Conservation (phyloP, 441 rosid genomes). For the Erodium texanum region DNA sequence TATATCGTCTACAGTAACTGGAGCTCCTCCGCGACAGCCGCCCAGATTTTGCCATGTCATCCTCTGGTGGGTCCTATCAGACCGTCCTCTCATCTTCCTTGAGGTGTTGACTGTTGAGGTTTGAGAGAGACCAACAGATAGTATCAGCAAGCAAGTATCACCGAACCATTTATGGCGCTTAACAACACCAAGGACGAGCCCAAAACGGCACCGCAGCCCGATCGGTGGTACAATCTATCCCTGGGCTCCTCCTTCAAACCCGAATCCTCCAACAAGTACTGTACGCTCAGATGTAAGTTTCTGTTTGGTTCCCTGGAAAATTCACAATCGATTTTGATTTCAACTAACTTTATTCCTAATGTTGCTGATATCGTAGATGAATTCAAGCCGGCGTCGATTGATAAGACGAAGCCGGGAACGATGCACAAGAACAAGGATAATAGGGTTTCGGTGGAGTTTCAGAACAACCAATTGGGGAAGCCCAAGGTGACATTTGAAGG, state of each 20-base stretch:
- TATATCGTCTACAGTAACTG: background rate
- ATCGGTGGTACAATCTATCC: slow-evolving; percentile 71
- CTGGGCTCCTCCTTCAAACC: slow-evolving; percentile 63
- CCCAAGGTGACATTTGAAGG: slow-evolving; percentile 73
- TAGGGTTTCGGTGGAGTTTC: slow-evolving; percentile 74
- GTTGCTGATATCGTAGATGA: slow-evolving; percentile 40
- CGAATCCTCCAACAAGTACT: slow-evolving; percentile 51
- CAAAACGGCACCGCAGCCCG: slow-evolving; percentile 54
- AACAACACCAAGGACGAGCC: slow-evolving; percentile 42
- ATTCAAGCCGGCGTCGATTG: slow-evolving; percentile 85
- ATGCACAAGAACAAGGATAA: slow-evolving; percentile 63
- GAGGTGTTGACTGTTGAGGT: background rate
- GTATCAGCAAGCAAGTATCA: no score
- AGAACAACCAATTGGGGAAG: slow-evolving; percentile 67
- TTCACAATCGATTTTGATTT: slow-evolving; percentile 1
- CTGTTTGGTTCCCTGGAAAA: background rate
- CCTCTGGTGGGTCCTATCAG: slow-evolving; percentile 7
- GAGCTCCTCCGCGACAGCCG: background rate
- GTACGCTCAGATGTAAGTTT: slow-evolving; percentile 61
- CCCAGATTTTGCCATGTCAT: slow-evolving; percentile 23
- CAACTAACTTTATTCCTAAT: background rate
- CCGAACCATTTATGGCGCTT: slow-evolving; percentile 4
- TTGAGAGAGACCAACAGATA: slow-evolving; percentile 4
- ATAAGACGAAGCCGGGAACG: slow-evolving; percentile 54
- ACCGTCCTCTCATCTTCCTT: background rate